Base-by-base conservation (phyloP, 1,284 basidiomycete genomes). In the Inonotus hispidus region DNA sequence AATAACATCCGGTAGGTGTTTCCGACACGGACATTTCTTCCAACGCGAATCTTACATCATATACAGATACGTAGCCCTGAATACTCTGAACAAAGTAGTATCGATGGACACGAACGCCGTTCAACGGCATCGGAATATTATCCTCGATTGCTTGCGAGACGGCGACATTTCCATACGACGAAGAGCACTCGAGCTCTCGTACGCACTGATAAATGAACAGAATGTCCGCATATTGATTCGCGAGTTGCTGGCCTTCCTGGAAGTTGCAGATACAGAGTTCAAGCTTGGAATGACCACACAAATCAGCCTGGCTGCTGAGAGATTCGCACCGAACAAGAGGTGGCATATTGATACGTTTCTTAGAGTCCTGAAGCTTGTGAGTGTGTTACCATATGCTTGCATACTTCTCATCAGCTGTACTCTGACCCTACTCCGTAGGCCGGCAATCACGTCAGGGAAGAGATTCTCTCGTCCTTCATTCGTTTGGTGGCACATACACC, bases 281-380 rank as follows among this genome's bases (percentile, higher is more conserved):
- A 99, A 99, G 77, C 82, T 94, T 3, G 91, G 93, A 0, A 90
- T 99, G 85, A 99, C 97, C 0, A 98, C 96, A 0, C 96, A 99
- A 73, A 96, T 99, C 64, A 94, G 90, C 66, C 79, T 98, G 23
- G 96, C 95, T 1, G 97, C 97, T 0, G 97, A 99, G 74, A 82
- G 94, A 53, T 99, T 93, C 71, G 96, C 97, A 1, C 97, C 97
- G 0, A 98, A 98, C 75, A 95, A 95, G 75, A 82, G 97, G 66
- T 99, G 97, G 97, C 97, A 99, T 72, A 98, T 99, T 64, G 97
- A 99, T 73, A 98, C 97, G 0, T 92, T 98, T 8, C 77, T 99
- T 59, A 84, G 97, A 23, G 93, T 96, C 1, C 77, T 99, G 65
- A 96, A 94, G 73, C 76, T 98, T 68, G 94, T 95, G 62, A 66